Evolutionary conservation across 306 rosid genomes (phyloP), one percentile per base, ranked within the genome.

Genomic region (Nissolia schottii): DNA sequence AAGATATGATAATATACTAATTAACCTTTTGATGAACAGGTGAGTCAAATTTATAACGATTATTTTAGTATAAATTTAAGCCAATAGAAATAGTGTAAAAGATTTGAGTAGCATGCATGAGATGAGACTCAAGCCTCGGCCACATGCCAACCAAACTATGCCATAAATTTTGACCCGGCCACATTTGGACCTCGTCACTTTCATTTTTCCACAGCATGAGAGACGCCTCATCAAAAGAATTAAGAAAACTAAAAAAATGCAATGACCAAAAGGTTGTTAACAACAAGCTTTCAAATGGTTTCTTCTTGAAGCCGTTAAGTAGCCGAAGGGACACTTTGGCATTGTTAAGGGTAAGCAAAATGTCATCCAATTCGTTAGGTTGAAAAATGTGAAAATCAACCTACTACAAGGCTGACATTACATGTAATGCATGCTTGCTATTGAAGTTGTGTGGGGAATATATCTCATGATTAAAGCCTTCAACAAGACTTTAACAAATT

Each of bases 361-460:
- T 74, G 96, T 87, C 96, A 68, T 72, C 12, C 23, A 82, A 80
- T 75, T 84, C 46, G 97, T 89, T 89, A 79, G 97, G 91, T 92
- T 84, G 61, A 82, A 79, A 79, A 58, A 77, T 77, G 49, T n/a
- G 46, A 76, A 83, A 74, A 76, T 81, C 54, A 79, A 85, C 81
- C 82, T 64, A 85, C 81, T 72, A 78, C 49, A 55, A 53, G 38
- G 63, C 51, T 0, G n/a, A n/a, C n/a, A n/a, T n/a, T n/a, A n/a
- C n/a, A 34, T 68, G n/a, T 15, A 65, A 80, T 79, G 86, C 97
- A 80, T 79, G 86, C 97, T 92, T 92, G 51, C 70, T 45, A 13
- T 82, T 87, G 16, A 89, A 87, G 97, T 81, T 65, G 76, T 58
- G 64, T 29, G 76, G 55, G n/a, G n/a, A n/a, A n/a, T n/a, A n/a